Evolutionary conservation across 371 early-diverging fungal species (phyloP).

Genomic region (Nematocida ausubeli): DNA sequence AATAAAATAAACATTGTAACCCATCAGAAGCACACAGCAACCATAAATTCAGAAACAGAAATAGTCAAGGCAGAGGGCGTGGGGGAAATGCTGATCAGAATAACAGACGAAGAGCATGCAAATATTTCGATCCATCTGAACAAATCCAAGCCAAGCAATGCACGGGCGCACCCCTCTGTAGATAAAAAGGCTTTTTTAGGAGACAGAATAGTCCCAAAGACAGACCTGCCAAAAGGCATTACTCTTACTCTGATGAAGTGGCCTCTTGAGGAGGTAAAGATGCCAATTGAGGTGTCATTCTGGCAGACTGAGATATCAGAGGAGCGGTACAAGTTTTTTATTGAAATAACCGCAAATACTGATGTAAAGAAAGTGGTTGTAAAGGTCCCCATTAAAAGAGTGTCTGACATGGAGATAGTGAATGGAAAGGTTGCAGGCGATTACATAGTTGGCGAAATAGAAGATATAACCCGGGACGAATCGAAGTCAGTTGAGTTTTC

Average conservation of each 20-base stretch:
- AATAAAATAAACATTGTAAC: slow-evolving; percentile 10
- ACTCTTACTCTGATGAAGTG: slow-evolving; percentile 41
- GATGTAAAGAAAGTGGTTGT: slow-evolving; percentile 1
- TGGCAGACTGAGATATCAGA: slow-evolving; percentile 55
- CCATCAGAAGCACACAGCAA: slow-evolving; percentile 19
- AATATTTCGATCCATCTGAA: neutral
- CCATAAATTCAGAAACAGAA: slow-evolving; percentile 35
- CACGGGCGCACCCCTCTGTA: slow-evolving; percentile 33
- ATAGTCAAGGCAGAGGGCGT: slow-evolving; percentile 25
- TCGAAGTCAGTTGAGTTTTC: slow-evolving; percentile 38
- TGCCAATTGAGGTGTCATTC: slow-evolving; percentile 46
- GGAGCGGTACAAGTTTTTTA: slow-evolving; percentile 54
- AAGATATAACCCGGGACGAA: neutral
- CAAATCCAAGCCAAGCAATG: slow-evolving; percentile 8
- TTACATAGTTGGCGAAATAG: slow-evolving; percentile 1
- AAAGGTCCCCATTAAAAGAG: slow-evolving; percentile 29
- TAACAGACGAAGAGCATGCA: slow-evolving; percentile 24
- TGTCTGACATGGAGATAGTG: slow-evolving; percentile 42
- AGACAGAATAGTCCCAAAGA: slow-evolving; percentile 24
- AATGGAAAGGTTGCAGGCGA: slow-evolving; percentile 27
- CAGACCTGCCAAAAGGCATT: slow-evolving; percentile 9
- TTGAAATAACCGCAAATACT: slow-evolving; percentile 31
- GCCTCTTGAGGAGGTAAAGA: slow-evolving; percentile 11
- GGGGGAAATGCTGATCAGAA: slow-evolving; percentile 34
- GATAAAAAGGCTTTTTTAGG: slow-evolving; percentile 36